These are phyloP conservation scores for Fusarium proliferatum DNA, from an alignment of 2,329 filamentous ascomycete species.

Conservation along the genomic window DNA sequence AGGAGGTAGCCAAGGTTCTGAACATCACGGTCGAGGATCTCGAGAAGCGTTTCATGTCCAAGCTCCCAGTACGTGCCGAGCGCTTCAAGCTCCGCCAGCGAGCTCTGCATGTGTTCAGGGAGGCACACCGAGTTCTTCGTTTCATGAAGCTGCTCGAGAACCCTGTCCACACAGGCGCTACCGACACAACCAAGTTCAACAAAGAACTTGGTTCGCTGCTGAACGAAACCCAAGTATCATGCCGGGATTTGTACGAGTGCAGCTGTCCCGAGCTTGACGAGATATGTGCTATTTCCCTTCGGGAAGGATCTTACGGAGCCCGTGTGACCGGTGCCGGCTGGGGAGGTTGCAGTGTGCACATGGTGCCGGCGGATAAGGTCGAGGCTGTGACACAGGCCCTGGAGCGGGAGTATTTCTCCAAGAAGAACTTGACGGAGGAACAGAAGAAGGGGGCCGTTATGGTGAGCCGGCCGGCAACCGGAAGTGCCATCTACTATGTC, in stretches of 20 bases:
- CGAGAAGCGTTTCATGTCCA: slow-evolving; percentile 82
- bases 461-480: slow-evolving; percentile 86
- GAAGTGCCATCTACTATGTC: slow-evolving; percentile 67
- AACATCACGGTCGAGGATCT: slow-evolving; percentile 76
- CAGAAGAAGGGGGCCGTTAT: slow-evolving; percentile 84
- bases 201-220: slow-evolving; percentile 81
- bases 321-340: slow-evolving; percentile 93
- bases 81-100: slow-evolving; percentile 89
- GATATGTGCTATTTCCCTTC: slow-evolving; percentile 81
- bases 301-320: slow-evolving; percentile 84
- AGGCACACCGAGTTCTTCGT: slow-evolving; percentile 85
- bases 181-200: slow-evolving; percentile 71
- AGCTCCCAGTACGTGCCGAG: slow-evolving; percentile 89
- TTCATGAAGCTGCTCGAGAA: slow-evolving; percentile 83
- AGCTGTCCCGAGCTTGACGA: slow-evolving; percentile 93
- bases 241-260: slow-evolving; percentile 89
- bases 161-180: slow-evolving; percentile 51
- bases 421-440: slow-evolving; percentile 72
- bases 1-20: slow-evolving; percentile 82
- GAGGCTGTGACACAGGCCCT: slow-evolving; percentile 80
- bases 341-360: slow-evolving; percentile 95
- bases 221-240: slow-evolving; percentile 90
- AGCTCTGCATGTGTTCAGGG: slow-evolving; percentile 89
- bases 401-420: slow-evolving; percentile 84
- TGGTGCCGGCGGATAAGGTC: slow-evolving; percentile 86